These are phyloP conservation scores for Solanum okadae DNA, from an alignment of 257 asterid genomes.

Conservation along the genomic window DNA sequence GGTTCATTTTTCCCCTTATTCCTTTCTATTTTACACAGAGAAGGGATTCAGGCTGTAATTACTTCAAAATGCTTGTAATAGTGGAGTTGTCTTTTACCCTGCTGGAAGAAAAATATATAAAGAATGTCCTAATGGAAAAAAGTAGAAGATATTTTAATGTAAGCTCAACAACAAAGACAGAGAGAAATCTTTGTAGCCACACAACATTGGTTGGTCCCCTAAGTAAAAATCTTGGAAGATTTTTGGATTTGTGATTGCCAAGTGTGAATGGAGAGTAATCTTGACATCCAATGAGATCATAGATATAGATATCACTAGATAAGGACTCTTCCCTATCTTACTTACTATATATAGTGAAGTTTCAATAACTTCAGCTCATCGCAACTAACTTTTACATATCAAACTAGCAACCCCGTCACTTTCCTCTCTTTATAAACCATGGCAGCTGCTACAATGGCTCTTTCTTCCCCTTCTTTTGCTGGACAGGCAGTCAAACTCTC, in stretches of 20 bases:
- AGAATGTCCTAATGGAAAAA: not conserved
- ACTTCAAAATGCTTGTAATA: not conserved
- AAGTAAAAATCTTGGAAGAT: not conserved
- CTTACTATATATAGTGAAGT: not conserved
- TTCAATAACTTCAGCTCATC: not conserved
- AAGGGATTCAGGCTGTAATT: not conserved
- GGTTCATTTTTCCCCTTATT: not conserved
- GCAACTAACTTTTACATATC: not conserved
- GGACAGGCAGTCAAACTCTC: conserved; percentile 8
- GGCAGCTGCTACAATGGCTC: conserved; percentile 17
- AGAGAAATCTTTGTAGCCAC: not conserved
- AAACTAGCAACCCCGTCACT: not conserved
- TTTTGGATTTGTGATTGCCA: not conserved
- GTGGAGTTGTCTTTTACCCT: not conserved
- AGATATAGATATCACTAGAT: not conserved
- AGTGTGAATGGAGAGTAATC: not conserved
- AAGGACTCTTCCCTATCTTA: not conserved
- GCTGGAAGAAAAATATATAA: not conserved
- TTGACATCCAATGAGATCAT: not conserved
- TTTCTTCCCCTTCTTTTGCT: conserved; percentile 11
- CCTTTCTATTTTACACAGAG: not conserved
- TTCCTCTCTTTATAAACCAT: not conserved
- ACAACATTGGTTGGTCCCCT: not conserved
- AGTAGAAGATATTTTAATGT: not conserved
- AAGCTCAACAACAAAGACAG: not conserved